Base-by-base conservation (phyloP, 192 early-diverging fungal species). In the Coemansia erecta region DNA sequence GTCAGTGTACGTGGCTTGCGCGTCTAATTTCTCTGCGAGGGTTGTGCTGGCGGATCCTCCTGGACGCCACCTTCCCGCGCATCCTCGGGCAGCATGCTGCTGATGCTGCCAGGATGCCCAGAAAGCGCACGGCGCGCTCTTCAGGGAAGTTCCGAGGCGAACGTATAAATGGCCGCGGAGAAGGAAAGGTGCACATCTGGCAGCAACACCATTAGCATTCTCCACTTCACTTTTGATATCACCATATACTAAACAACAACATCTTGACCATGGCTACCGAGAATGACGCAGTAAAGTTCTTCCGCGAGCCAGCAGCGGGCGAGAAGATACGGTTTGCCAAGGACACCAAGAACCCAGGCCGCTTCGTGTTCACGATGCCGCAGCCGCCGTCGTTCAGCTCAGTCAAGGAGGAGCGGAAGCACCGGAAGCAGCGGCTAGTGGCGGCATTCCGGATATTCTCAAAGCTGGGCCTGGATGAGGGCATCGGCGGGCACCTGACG, bases 401-500 rank as follows among this genome's bases (percentile, higher is more conserved):
- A 39, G 63, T 84, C n/a, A 61, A 71, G 57, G 65, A 70, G n/a
- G 72, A 85, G 60, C 81, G 85, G 8, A 50, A 63, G 11, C 84
- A 85, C 72, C 71, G 72, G 68, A 85, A 85, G 66, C 83, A 84
- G 44, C 63, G 73, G 18, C 69, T 86, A 11, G 81, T 84, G 5
- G 82, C 82, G 17, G 84, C 81, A 0, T 85, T 83, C 67, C 77
- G 85, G 6, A 55, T 86, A 8, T 80, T 86, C 44, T 58, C 82
- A 33, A 82, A 83, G 43, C 82, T 80, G 24, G 81, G 83, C 0
- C 71, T 80, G 40, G 85, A 86, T 57, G 84, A 83, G 67, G 84
- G 84, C 63, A 69, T 84, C 18, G 85, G 81, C n/a, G 85, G 85
- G 2, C 85, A 86, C 61, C 47, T 82, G 64, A 85, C 83, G 0